A percentile compares a stretch with the other conserved stretches of the same genome.
Evolutionary conservation across 306 rosid species (phyloP).

Genomic region (Citrullus colocynthis): DNA sequence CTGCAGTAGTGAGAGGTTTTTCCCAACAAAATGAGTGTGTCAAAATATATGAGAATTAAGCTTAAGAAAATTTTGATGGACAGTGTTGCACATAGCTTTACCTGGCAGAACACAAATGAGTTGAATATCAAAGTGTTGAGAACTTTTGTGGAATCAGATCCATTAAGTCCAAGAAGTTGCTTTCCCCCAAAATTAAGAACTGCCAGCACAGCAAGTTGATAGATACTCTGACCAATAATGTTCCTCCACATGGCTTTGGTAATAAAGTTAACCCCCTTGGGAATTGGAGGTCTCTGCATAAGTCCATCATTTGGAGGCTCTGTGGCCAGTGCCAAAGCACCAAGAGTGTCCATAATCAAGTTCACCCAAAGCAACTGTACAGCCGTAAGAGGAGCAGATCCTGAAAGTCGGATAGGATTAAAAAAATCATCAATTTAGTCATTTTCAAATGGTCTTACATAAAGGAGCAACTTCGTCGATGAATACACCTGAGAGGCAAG

Average conservation of each 20-base stretch:
- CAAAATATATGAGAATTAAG: not conserved
- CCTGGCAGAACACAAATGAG: slow-evolving; percentile 95
- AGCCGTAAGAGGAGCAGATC: slow-evolving; percentile 93
- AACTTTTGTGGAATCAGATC: slow-evolving; percentile 46
- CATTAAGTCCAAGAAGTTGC: slow-evolving; percentile 47
- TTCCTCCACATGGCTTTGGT: slow-evolving; percentile 95
- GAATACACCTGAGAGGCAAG: slow-evolving; percentile 75
- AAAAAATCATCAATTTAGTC: slow-evolving; percentile 1
- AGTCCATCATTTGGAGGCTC: slow-evolving; percentile 88
- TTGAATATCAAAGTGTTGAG: slow-evolving; percentile 86
- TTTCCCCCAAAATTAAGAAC: slow-evolving; percentile 56
- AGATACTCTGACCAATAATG: slow-evolving; percentile 84
- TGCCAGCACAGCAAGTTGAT: slow-evolving; percentile 59
- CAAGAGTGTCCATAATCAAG: slow-evolving; percentile 98
- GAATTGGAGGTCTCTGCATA: slow-evolving; percentile 60
- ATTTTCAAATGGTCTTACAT: not conserved
- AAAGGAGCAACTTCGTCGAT: not conserved
- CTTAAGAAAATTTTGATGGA: not conserved
- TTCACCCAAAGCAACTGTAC: slow-evolving; percentile 97
- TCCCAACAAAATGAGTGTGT: not conserved
- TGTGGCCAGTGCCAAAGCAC: slow-evolving; percentile 93
- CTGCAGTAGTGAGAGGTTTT: too few species aligned
- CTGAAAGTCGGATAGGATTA: slow-evolving; percentile 26
- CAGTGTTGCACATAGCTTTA: slow-evolving; percentile 6
- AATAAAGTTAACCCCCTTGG: slow-evolving; percentile 53